Base-by-base conservation (phyloP, 2,329 filamentous ascomycete species). In the Colletotrichum agaves region DNA sequence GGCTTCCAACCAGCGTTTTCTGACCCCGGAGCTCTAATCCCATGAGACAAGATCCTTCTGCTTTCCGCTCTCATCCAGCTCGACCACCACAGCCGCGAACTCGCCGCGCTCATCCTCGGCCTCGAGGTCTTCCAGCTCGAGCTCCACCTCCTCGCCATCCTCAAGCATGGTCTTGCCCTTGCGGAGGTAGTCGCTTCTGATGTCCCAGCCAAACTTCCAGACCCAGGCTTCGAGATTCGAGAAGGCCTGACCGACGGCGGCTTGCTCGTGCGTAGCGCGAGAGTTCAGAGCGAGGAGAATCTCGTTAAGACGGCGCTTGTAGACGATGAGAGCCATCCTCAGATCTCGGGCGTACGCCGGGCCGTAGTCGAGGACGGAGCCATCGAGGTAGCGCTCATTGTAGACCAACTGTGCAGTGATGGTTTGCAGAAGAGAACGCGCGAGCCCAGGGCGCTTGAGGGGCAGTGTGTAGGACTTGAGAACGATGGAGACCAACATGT, bases 351-450 rank as follows among this genome's bases (percentile, higher is more conserved):
- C 71, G 31, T 76, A 73, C 6, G 71, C 70, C 2, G 77, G 72
- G 8, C 75, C 75, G 10, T 79, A 75, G 47, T 83, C 81, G 5
- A 83, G 71, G 12, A 81, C 77, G n/a, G 80, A 82, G 0, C 77
- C 80, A 5, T 84, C 82, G 7, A 89, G 75, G 72, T 83, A 82
- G 5, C 78, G 76, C 13, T 84, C 80, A 63, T 85, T 82, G 70
- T 87, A 88, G 4, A 82, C 75, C 35, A 90, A 75, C 74, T 91
- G 88, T 0, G 85, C 82, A 52, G 85, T 81, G 31, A 90, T 73
- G 0, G 84, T 81, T 49, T 79, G 79, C 12, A 90, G 76, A 35
- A 90, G 78, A n/a, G 75, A 73, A 2, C 76, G 76, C 11, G 81
- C 81, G 35, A 90, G 80, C 0, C 69, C 61, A 0, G 87, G 87